A percentile compares a stretch with the other conserved stretches of the same genome.
These are phyloP conservation scores for Sparassis latifolia DNA, from an alignment of 1,284 basidiomycete genomes.

Conservation along the genomic window DNA sequence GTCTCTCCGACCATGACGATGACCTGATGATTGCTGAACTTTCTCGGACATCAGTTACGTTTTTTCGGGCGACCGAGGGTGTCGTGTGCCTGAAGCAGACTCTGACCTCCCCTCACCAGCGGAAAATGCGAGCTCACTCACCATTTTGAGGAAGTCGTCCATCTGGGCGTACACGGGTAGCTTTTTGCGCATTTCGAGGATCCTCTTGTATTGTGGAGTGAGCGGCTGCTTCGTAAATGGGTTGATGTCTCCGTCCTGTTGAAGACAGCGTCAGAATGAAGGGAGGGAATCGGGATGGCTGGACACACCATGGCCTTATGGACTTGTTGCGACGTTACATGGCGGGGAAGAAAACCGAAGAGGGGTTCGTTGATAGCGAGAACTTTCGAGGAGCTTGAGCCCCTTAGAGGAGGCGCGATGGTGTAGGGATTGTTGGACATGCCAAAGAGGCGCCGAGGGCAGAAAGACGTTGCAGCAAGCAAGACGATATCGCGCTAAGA, in stretches of 20 bases:
- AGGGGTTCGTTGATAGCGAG: constrained; percentile 33
- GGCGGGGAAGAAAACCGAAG: constrained; percentile 52
- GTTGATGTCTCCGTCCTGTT: constrained; percentile 77
- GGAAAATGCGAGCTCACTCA: constrained; percentile 31
- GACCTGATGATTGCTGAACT: constrained; percentile 86
- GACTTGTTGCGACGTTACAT: constrained; percentile 32
- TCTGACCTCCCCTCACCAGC: constrained; percentile 25
- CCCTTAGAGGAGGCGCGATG: constrained; percentile 12
- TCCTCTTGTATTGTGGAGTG: constrained; percentile 80
- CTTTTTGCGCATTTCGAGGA: constrained; percentile 79
- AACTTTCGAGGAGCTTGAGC: not conserved
- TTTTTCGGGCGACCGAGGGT: constrained; percentile 9
- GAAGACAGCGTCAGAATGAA: not conserved
- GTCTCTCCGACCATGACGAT: constrained; percentile 98
- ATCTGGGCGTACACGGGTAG: constrained; percentile 92
- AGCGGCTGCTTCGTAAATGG: constrained; percentile 84
- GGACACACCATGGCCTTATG: constrained; percentile 22
- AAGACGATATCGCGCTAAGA: no score
- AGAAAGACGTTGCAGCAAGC: no score
- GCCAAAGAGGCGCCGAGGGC: not conserved
- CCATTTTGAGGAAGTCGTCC: constrained; percentile 85
- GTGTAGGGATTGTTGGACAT: constrained; percentile 20
- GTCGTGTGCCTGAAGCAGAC: constrained; percentile 12
- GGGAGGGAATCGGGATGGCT: not conserved
- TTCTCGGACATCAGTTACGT: constrained; percentile 29